Conservation (phyloP, 148 eudicot species). For the Agrostemma githago region DNA sequence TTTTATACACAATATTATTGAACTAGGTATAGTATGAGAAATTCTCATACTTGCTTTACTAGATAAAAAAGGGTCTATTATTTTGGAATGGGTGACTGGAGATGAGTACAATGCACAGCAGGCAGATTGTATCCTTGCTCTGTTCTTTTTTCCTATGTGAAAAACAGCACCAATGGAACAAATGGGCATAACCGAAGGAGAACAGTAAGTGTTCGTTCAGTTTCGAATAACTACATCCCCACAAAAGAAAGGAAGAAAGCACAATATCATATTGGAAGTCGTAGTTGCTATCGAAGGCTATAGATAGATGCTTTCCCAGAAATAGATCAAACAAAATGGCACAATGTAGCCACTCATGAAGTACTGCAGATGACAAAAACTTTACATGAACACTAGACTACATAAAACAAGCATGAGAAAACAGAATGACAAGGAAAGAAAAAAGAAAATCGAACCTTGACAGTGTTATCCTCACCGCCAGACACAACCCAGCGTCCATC, state of each 20-base stretch:
- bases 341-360: conserved; percentile 2
- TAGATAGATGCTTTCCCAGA: not conserved
- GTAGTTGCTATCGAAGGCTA: too few species aligned
- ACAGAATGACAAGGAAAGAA: conserved; percentile 10
- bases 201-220: not conserved
- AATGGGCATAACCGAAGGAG: conserved; percentile 1
- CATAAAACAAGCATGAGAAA: not conserved
- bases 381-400: not conserved
- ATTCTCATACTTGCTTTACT: not conserved
- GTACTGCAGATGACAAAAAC: not conserved
- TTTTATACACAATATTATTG: not conserved
- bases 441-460: conserved; percentile 54
- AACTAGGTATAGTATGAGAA: not conserved
- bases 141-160: not conserved
- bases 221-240: not conserved
- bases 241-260: not conserved
- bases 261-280: too few species aligned
- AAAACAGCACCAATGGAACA: not conserved
- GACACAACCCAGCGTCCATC: conserved; percentile 99
- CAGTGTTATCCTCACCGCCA: conserved; percentile 96
- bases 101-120: too few species aligned
- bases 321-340: not conserved
- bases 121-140: not conserved
- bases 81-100: not conserved
- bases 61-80: not conserved